Conservation (phyloP, 2,329 filamentous ascomycete species). For the Colletotrichum lupini region DNA sequence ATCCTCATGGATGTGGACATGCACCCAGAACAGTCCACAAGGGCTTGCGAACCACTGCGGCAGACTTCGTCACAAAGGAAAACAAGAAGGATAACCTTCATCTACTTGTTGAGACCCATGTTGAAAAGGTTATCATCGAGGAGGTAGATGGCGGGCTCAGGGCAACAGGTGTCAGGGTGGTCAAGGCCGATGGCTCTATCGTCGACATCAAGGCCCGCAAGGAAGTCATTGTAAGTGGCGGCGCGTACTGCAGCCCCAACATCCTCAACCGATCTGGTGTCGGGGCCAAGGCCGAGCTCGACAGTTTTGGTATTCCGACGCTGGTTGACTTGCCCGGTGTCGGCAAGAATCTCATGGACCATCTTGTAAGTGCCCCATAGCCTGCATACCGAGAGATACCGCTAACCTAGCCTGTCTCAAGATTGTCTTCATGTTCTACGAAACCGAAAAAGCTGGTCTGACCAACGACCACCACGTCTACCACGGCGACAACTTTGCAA, state of each 20-base stretch:
- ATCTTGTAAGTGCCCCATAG: slow-evolving; percentile 48
- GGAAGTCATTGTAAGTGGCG: slow-evolving; percentile 56
- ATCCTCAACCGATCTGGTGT: slow-evolving; percentile 65
- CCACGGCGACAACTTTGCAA: slow-evolving; percentile 61
- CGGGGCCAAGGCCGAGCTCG: slow-evolving; percentile 54
- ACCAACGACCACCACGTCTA: slow-evolving; percentile 66
- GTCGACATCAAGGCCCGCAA: slow-evolving; percentile 49
- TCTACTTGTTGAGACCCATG: slow-evolving; percentile 58
- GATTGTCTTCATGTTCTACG: slow-evolving; percentile 71
- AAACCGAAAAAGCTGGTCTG: slow-evolving; percentile 60
- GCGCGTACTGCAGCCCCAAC: slow-evolving; percentile 62
- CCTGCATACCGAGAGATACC: not conserved
- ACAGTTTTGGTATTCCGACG: slow-evolving; percentile 53
- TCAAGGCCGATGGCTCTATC: slow-evolving; percentile 51
- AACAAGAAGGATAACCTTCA: slow-evolving; percentile 55
- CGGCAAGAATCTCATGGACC: slow-evolving; percentile 62
- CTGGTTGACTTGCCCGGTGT: slow-evolving; percentile 58
- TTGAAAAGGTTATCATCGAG: slow-evolving; percentile 63
- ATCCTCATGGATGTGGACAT: slow-evolving; percentile 66
- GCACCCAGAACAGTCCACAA: slow-evolving; percentile 62
- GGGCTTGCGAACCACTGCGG: slow-evolving; percentile 63
- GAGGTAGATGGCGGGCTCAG: slow-evolving; percentile 45
- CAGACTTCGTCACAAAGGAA: slow-evolving; percentile 60
- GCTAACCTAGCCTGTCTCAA: slow-evolving; percentile 35
- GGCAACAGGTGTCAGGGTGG: slow-evolving; percentile 55